Base-by-base conservation (phyloP, 2,329 filamentous ascomycete species). In the Cytospora schulzeri region DNA sequence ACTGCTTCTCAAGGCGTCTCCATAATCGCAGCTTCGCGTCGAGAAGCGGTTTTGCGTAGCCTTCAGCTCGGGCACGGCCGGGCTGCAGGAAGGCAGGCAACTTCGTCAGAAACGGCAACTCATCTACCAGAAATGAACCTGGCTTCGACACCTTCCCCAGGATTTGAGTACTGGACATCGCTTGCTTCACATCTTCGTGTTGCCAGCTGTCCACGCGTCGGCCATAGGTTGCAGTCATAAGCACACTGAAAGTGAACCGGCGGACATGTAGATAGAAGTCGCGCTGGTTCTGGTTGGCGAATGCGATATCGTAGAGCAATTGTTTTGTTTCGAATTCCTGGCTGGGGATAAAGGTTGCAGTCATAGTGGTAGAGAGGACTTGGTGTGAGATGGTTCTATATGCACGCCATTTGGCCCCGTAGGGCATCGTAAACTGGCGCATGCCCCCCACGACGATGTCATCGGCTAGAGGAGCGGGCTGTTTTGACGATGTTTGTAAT, bases 271-370 rank as follows among this genome's bases (percentile, higher is more conserved):
- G 54, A 60, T 72, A 69, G 58, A 75, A 76, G n/a, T 71, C 65
- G 8, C 53, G 53, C 17, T 73, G 67, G 31, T 72, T 70, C 0
- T 68, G 71, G 59, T 76, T 77, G 45, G 76, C 70, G 4, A 69
- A 73, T 17, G 75, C 65, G 0, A 82, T 65, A 61, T 81, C 78
- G 64, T 73, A 74, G 5, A 81, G 66, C 41, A 82, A 67, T 68
- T 81, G 77, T 67, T 79, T 81, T 0, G 74, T 71, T 69, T 82
- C 80, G 64, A 76, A 81, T 60, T 80, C 77, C 66, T 81, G 80
- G 50, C 72, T 76, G 2, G 80, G 79, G 48, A 75, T 72, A 63
- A 80, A 81, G 1, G 72, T 75, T 5, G 71, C 70, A 12, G 76
- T 76, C 62, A 74, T 74, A 24, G 68, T 73, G 14, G 71, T 71